Conservation (phyloP, 805 yeast species). For the Myxozyma mucilagina region DNA sequence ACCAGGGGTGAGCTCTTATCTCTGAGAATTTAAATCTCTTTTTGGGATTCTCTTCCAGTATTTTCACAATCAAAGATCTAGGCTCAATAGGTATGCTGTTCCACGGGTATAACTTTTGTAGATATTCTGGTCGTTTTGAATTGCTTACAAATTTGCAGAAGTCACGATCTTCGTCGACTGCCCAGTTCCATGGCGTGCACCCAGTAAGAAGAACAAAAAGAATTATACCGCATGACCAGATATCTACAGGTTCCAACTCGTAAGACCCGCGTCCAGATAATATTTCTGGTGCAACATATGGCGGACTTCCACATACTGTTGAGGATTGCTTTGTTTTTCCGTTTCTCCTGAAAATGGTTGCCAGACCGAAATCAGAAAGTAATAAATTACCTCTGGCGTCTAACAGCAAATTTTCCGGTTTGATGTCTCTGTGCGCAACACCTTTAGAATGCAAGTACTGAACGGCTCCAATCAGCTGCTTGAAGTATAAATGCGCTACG, state of each 20-base stretch:
- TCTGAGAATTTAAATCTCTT: conserved; percentile 47
- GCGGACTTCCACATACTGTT: conserved; percentile 70
- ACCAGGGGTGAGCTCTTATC: conserved; percentile 60
- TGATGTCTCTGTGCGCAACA: conserved; percentile 67
- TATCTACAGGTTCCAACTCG: conserved; percentile 58
- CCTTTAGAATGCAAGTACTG: conserved; percentile 62
- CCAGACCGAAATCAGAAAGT: conserved; percentile 76
- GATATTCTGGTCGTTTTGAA: background rate
- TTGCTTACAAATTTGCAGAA: conserved; percentile 42
- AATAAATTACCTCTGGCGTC: conserved; percentile 66
- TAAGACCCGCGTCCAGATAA: conserved; percentile 48
- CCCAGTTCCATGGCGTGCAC: conserved; percentile 72
- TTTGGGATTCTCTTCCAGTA: conserved; percentile 52
- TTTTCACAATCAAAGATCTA: conserved; percentile 53
- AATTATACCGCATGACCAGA: conserved; percentile 61
- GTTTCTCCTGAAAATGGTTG: conserved; percentile 56
- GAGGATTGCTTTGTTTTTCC: conserved; percentile 51
- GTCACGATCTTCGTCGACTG: conserved; percentile 53
- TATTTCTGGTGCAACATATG: conserved; percentile 79
- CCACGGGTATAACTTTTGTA: conserved; percentile 54
- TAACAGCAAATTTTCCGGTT: conserved; percentile 67
- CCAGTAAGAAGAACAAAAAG: conserved; percentile 64
- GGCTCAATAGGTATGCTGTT: conserved; percentile 50
- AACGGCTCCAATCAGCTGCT: conserved; percentile 63
- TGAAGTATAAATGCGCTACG: conserved; percentile 67